Evolutionary conservation across 1,284 basidiomycete species (phyloP).

Genomic region (Moniliophthora roreri): DNA sequence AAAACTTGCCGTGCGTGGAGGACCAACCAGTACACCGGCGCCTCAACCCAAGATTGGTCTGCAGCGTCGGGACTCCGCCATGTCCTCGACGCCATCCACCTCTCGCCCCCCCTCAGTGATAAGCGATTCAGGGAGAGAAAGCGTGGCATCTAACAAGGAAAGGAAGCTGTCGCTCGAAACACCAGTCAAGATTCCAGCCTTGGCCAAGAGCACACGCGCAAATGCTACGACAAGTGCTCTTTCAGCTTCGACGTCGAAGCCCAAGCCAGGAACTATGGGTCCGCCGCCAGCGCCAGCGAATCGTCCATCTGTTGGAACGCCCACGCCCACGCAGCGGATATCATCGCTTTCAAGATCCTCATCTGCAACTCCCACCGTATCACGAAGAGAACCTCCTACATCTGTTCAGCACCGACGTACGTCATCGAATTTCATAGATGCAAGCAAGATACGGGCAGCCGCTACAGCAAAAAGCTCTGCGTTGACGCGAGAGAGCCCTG

Average conservation of each 20-base stretch:
- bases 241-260: slow-evolving; percentile 4
- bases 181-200: slow-evolving; percentile 3
- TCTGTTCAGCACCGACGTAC: slow-evolving; percentile 8
- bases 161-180: slow-evolving; percentile 13
- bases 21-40: slow-evolving; percentile 61
- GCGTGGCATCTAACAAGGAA: slow-evolving; percentile 9
- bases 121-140: slow-evolving; percentile 50
- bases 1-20: slow-evolving; percentile 59
- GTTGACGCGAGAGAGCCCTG: neutral
- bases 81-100: slow-evolving; percentile 45
- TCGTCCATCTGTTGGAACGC: slow-evolving; percentile 10
- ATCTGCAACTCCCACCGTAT: slow-evolving; percentile 5
- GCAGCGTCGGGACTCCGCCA: slow-evolving; percentile 53
- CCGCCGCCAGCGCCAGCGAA: slow-evolving; percentile 2
- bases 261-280: slow-evolving; percentile 12
- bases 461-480: slow-evolving; percentile 3
- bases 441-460: slow-evolving; percentile 4
- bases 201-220: slow-evolving; percentile 12
- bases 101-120: slow-evolving; percentile 54
- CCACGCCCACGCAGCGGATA: slow-evolving; percentile 8
- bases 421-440: slow-evolving; percentile 7
- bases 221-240: slow-evolving; percentile 2
- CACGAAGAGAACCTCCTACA: neutral
- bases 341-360: slow-evolving; percentile 9
- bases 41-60: slow-evolving; percentile 36